Evolutionary conservation across 345 rosid genomes (phyloP).

Genomic region (Boechera retrofracta): DNA sequence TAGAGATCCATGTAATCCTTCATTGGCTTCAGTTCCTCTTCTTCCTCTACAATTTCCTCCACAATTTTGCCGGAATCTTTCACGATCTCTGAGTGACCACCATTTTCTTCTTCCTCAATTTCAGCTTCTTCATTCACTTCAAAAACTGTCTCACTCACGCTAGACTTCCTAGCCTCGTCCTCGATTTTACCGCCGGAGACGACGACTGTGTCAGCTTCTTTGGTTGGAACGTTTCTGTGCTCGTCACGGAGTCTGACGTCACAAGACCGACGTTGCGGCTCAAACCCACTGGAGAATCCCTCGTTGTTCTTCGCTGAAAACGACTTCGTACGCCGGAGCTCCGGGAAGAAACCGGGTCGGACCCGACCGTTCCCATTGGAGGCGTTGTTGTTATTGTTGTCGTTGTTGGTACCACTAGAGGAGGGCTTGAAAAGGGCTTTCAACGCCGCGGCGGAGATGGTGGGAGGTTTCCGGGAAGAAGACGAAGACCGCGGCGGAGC

Average conservation of each 20-base stretch:
- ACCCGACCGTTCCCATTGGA: conserved; percentile 32
- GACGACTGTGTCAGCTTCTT: conserved; percentile 35
- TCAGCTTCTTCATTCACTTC: conserved; percentile 56
- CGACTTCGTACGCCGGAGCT: conserved; percentile 91
- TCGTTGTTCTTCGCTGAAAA: conserved; percentile 95
- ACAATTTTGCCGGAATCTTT: conserved; percentile 53
- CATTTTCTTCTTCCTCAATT: conserved; percentile 40
- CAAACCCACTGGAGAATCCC: conserved; percentile 71
- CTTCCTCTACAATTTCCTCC: conserved; percentile 44
- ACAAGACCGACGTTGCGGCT: conserved; percentile 95
- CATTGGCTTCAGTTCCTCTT: conserved; percentile 76
- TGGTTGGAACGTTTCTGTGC: conserved; percentile 48
- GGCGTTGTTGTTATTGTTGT: conserved; percentile 9
- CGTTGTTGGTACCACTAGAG: conserved; percentile 17
- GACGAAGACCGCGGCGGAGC: conserved; percentile 48
- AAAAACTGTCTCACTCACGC: conserved; percentile 51
- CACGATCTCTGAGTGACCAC: conserved; percentile 37
- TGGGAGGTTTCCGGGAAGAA: conserved; percentile 56
- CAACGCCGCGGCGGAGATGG: conserved; percentile 58
- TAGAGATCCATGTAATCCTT: conserved; percentile 94
- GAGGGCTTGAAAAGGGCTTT: conserved; percentile 68
- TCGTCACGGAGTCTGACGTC: conserved; percentile 89
- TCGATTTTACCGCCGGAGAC: conserved; percentile 40
- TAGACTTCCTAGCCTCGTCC: conserved; percentile 53
- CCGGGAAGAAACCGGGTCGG: conserved; percentile 66